These are phyloP conservation scores for Penicillium egyptiacum DNA, from an alignment of 495 filamentous ascomycete genomes.

Conservation along the genomic window DNA sequence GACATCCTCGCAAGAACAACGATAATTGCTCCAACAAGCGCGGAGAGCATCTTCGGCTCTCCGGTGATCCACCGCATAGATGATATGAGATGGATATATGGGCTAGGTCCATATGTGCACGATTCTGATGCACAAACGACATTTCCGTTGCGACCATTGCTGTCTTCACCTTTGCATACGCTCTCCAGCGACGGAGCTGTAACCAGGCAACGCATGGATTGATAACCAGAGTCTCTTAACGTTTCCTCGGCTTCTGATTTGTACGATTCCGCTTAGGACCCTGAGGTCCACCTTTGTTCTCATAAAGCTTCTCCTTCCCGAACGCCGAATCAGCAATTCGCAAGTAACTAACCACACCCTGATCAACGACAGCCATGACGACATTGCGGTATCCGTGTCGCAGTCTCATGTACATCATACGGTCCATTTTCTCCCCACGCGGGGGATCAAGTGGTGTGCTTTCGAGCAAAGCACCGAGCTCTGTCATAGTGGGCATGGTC, in stretches of 20 bases:
- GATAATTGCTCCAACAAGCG: neutral
- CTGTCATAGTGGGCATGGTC: constrained; percentile 64
- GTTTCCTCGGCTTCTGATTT: constrained; percentile 35
- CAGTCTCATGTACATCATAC: constrained; percentile 63
- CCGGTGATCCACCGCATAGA: neutral
- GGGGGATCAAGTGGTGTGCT: constrained; percentile 66
- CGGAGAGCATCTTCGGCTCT: neutral
- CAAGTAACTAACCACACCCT: constrained; percentile 85
- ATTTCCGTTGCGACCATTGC: neutral
- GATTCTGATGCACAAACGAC: no score
- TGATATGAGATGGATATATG: neutral
- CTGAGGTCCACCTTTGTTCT: constrained; percentile 28
- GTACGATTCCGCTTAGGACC: constrained; percentile 34
- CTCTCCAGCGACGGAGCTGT: neutral
- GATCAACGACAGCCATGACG: constrained; percentile 82
- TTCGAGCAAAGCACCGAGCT: constrained; percentile 69
- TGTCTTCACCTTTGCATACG: neutral
- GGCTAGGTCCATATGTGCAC: neutral
- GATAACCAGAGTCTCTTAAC: constrained; percentile 19
- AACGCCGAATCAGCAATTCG: constrained; percentile 78
- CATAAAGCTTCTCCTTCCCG: constrained; percentile 69
- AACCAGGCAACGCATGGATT: neutral
- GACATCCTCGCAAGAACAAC: neutral
- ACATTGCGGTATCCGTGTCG: constrained; percentile 84
- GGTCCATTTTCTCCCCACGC: constrained; percentile 46